Evolutionary conservation across 169 alveolate species (phyloP).

Genomic region (Plasmodium malariae): DNA sequence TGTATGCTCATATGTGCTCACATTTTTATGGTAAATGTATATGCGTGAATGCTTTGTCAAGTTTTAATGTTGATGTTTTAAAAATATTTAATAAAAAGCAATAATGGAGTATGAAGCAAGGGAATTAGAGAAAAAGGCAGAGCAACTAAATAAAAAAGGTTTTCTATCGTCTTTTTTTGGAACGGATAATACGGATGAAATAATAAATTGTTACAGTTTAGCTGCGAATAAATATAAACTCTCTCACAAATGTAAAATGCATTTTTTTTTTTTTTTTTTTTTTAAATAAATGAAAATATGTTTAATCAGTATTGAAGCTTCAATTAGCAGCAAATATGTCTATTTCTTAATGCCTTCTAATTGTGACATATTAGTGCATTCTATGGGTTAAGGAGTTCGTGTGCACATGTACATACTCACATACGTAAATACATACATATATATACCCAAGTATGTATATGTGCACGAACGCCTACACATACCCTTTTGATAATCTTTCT

Average conservation of each 20-base stretch:
- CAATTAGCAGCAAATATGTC: too few species aligned
- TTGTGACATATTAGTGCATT: too few species aligned
- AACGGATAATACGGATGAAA: slow-evolving; percentile 61
- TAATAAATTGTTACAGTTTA: slow-evolving; percentile 57
- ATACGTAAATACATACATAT: background rate
- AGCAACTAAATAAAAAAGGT: slow-evolving; percentile 59
- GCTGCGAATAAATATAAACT: slow-evolving; percentile 69
- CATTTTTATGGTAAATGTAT: too few species aligned
- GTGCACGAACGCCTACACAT: background rate
- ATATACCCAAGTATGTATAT: background rate
- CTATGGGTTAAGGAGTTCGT: too few species aligned
- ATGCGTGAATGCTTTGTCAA: too few species aligned
- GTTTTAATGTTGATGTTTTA: too few species aligned
- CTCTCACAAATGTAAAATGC: slow-evolving; percentile 47
- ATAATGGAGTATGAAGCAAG: slow-evolving; percentile 76
- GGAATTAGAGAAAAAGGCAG: slow-evolving; percentile 70
- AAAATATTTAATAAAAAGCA: too few species aligned
- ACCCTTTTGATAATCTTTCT: background rate
- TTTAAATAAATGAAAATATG: background rate
- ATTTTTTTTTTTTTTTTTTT: background rate
- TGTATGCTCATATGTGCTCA: too few species aligned
- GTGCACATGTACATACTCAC: background rate
- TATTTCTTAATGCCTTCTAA: too few species aligned
- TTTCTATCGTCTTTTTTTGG: slow-evolving; percentile 70
- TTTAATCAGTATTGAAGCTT: background rate